Evolutionary conservation across 768 basidiomycete species (phyloP).

Genomic region (Tricholoma hemisulphureum): DNA sequence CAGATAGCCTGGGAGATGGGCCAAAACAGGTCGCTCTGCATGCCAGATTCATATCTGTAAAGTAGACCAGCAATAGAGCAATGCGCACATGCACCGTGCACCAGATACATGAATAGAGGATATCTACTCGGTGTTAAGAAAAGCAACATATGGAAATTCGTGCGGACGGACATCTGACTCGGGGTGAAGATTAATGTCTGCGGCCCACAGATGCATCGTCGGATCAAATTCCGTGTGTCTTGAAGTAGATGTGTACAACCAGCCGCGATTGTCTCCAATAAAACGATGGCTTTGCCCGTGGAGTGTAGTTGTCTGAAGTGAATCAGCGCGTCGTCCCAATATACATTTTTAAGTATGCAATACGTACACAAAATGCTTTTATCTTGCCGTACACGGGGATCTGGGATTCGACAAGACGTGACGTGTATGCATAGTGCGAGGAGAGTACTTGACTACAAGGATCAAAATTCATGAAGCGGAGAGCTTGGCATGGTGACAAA

Average conservation of each 20-base stretch:
- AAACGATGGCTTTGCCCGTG: slow-evolving; percentile 36
- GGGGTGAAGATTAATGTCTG: slow-evolving; percentile 43
- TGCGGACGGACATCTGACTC: slow-evolving; percentile 33
- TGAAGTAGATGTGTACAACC: slow-evolving; percentile 41
- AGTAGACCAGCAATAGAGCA: slow-evolving; percentile 5
- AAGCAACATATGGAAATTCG: neutral
- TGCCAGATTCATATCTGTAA: slow-evolving; percentile 15
- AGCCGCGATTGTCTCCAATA: slow-evolving; percentile 53
- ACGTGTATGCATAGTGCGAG: slow-evolving; percentile 39
- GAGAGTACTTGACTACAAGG: slow-evolving; percentile 38
- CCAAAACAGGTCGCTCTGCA: slow-evolving; percentile 58
- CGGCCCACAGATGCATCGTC: slow-evolving; percentile 33
- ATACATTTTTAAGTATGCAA: neutral
- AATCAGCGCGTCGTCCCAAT: neutral
- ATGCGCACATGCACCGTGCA: slow-evolving; percentile 47
- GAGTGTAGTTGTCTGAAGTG: slow-evolving; percentile 31
- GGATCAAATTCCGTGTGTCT: slow-evolving; percentile 12
- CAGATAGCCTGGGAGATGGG: slow-evolving; percentile 47
- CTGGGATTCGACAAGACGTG: slow-evolving; percentile 24
- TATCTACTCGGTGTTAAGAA: slow-evolving; percentile 32
- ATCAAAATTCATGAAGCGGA: neutral
- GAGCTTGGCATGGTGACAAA: slow-evolving; percentile 5
- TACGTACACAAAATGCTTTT: slow-evolving; percentile 49
- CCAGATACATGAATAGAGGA: slow-evolving; percentile 51
- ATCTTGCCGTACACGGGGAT: slow-evolving; percentile 38